A percentile compares a stretch with the other conserved stretches of the same genome.
Evolutionary conservation across 176 grass and related monocot species (phyloP).

Genomic region (Musa acuminata): DNA sequence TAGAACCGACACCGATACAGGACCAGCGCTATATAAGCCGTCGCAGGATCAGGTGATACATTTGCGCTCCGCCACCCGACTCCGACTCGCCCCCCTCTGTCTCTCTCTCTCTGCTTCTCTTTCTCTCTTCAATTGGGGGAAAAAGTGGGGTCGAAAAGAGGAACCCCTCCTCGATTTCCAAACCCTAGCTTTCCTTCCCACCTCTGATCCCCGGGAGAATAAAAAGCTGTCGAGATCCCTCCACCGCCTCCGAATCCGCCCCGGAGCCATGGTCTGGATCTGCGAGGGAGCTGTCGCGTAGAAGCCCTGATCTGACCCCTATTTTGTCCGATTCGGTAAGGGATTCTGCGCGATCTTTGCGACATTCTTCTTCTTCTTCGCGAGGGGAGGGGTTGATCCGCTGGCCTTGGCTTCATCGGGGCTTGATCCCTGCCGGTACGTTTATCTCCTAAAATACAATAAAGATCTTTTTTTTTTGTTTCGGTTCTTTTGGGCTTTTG

Average conservation of each 20-base stretch:
- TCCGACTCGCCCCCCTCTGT: slow-evolving; percentile 1
- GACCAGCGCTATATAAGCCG: neutral
- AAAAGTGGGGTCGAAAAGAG: neutral
- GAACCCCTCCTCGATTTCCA: slow-evolving; percentile 6
- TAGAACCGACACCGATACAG: neutral
- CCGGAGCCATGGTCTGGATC: neutral
- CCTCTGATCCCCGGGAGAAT: slow-evolving; percentile 16
- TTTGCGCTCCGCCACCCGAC: slow-evolving; percentile 61
- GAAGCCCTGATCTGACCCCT: neutral
- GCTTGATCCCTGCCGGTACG: neutral
- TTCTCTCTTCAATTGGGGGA: neutral
- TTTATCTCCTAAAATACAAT: neutral
- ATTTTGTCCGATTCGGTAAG: neutral
- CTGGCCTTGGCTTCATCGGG: neutral
- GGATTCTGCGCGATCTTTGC: neutral
- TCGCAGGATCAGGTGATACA: slow-evolving; percentile 24
- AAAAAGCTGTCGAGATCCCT: slow-evolving; percentile 6
- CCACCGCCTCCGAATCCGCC: neutral
- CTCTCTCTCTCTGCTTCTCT: neutral
- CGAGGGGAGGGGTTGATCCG: neutral
- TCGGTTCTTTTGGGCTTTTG: neutral
- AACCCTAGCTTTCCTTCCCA: slow-evolving; percentile 13
- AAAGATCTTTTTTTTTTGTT: neutral
- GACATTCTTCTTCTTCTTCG: too few relatives aligned
- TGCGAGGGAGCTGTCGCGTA: neutral